Evolutionary conservation across 257 asterid species (phyloP), one percentile per base, ranked within the genome.

Genomic region (Avicennia marina): DNA sequence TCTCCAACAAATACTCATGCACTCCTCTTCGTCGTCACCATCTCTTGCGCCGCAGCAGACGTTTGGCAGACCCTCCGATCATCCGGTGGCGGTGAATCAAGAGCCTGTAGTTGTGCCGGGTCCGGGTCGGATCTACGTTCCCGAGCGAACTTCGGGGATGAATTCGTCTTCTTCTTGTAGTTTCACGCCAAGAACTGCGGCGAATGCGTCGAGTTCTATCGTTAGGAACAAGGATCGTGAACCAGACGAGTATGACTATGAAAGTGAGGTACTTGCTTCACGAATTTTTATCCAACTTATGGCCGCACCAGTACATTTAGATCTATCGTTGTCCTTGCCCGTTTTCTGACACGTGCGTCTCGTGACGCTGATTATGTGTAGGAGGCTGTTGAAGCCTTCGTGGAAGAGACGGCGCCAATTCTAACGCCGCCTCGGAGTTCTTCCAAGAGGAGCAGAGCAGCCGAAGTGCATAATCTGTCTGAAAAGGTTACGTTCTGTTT

Each of bases 261-360:
- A 89, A 59, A 89, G 89, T 62, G 97, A 89, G 94, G 96, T 85
- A 65, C 2, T 27, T 20, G n/a, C n/a, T n/a, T n/a, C n/a, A n/a
- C n/a, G n/a, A n/a, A n/a, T n/a, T n/a, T n/a, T n/a, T n/a, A n/a
- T n/a, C n/a, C n/a, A n/a, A n/a, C n/a, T n/a, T n/a, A n/a, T n/a
- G n/a, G n/a, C n/a, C n/a, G n/a, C n/a, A n/a, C n/a, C n/a, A n/a
- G n/a, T n/a, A n/a, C n/a, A n/a, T n/a, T n/a, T n/a, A n/a, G n/a
- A n/a, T n/a, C n/a, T n/a, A n/a, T n/a, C n/a, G n/a, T n/a, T n/a
- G n/a, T n/a, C 46, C 42, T 41, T 41, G n/a, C 8, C n/a, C n/a
- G 7, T 11, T 17, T 36, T 33, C 13, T 17, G 1, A 3, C 22
- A 7, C 15, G 18, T 27, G 18, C 54, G 18, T 13, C 12, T 11